Conservation (phyloP, 345 rosid species). For the Fremontodendron californicum region DNA sequence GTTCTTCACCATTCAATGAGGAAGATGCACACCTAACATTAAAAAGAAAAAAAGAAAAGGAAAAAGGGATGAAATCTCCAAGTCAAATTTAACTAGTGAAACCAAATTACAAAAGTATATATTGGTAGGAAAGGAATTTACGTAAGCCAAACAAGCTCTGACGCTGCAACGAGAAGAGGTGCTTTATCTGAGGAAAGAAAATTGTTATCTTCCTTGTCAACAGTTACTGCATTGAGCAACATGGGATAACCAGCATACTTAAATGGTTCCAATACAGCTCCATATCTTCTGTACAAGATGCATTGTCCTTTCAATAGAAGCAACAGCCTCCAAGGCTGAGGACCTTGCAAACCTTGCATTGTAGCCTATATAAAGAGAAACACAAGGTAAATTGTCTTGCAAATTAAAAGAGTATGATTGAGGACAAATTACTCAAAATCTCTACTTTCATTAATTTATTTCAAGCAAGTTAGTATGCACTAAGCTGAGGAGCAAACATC, state of each 20-base stretch:
- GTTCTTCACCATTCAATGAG: constrained; percentile 98
- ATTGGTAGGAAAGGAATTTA: constrained; percentile 26
- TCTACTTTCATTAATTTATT: background rate
- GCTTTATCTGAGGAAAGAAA: constrained; percentile 86
- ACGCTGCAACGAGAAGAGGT: constrained; percentile 97
- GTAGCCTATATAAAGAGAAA: constrained; percentile 63
- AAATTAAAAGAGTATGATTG: background rate
- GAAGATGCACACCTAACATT: constrained; percentile 80
- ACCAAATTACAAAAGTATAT: constrained; percentile 10
- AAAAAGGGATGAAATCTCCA: background rate
- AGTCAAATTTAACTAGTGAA: constrained; percentile 10
- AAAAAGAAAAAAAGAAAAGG: background rate
- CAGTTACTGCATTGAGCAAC: constrained; percentile 90
- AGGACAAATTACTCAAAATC: background rate
- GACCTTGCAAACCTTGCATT: constrained; percentile 99
- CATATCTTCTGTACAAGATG: constrained; percentile 87
- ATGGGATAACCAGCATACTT: constrained; percentile 99
- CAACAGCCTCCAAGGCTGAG: constrained; percentile 96
- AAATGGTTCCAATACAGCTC: constrained; percentile 82
- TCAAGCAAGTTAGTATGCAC: constrained; percentile 9
- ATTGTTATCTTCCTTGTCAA: constrained; percentile 86
- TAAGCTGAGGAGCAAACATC: constrained; percentile 13
- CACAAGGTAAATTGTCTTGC: background rate
- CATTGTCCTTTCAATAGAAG: constrained; percentile 95
- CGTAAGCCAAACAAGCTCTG: constrained; percentile 97